These are phyloP conservation scores for Parasitella parasitica DNA, from an alignment of 371 early-diverging fungal species.

Conservation along the genomic window DNA sequence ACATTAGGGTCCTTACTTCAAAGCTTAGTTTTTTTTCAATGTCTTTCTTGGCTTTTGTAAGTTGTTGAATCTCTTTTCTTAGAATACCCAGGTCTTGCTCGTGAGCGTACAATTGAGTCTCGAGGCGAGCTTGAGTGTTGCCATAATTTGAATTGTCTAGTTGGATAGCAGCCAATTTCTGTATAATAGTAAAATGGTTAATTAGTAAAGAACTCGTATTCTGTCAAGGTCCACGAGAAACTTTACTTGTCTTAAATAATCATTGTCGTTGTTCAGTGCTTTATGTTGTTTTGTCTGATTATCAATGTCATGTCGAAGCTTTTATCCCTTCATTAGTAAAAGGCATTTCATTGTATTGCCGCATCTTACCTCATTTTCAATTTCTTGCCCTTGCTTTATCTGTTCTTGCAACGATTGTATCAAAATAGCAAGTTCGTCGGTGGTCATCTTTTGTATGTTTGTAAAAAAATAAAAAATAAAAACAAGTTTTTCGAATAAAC, in stretches of 20 bases:
- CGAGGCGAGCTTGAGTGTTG: constrained; percentile 46
- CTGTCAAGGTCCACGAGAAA: not conserved
- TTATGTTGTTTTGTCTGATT: constrained; percentile 28
- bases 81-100: constrained; percentile 39
- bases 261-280: constrained; percentile 32
- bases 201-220: not conserved
- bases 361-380: constrained; percentile 18
- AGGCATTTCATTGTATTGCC: no score
- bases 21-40: constrained; percentile 36
- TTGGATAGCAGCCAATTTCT: constrained; percentile 44
- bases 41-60: constrained; percentile 42
- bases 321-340: no score
- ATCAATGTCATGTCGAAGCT: constrained; percentile 41
- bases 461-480: not conserved
- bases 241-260: constrained; percentile 43
- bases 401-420: constrained; percentile 26
- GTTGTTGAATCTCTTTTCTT: constrained; percentile 40
- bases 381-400: constrained; percentile 19
- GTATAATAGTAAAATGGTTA: not conserved
- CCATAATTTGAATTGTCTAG: constrained; percentile 42
- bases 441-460: constrained; percentile 13
- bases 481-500: not conserved
- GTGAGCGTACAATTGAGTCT: constrained; percentile 48
- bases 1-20: constrained; percentile 19
- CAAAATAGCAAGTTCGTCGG: constrained; percentile 13